phyloP scores from a whole-genome alignment of 768 basidiomycete species.

The Mrakia gelida region DNA sequence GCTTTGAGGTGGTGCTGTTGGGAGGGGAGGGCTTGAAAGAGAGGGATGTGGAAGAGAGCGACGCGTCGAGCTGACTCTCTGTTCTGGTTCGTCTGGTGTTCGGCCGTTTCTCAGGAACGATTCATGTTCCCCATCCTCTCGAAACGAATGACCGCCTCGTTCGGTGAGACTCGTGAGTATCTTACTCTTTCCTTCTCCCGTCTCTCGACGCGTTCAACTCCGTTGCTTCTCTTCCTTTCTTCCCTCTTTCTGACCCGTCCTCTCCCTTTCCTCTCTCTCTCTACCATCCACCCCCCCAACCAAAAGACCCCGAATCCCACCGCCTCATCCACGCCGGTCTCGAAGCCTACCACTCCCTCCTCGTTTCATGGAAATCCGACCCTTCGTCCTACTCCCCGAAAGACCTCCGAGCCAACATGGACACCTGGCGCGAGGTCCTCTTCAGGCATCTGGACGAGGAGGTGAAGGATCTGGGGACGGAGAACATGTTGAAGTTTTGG shows the following conservation, averaged over 20 bases:
- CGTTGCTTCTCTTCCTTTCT: not conserved
- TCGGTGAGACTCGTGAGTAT: conserved; percentile 3
- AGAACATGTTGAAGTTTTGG: conserved; percentile 26
- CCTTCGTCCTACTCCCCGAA: conserved; percentile 2
- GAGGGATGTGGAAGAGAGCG: not conserved
- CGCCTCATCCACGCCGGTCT: conserved; percentile 27
- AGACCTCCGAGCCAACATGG: conserved; percentile 19
- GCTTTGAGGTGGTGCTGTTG: not conserved
- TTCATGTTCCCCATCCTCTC: conserved; percentile 6
- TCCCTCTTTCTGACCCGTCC: not conserved
- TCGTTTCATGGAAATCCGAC: not conserved
- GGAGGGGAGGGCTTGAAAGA: not conserved
- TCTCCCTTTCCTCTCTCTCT: not conserved
- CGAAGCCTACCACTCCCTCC: conserved; percentile 11
- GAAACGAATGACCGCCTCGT: not conserved
- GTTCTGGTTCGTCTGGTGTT: not conserved
- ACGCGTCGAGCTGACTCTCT: not conserved
- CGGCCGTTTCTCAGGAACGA: not conserved
- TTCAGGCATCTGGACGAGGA: conserved; percentile 28
- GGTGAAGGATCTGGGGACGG: conserved; percentile 15
- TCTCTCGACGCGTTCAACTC: not conserved
- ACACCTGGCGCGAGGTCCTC: conserved; percentile 10
- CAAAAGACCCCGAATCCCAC: conserved; percentile 27
- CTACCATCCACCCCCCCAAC: not conserved
- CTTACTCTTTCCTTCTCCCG: not conserved